Evolutionary conservation across 768 basidiomycete species (phyloP), one percentile per base, ranked within the genome.

Genomic region (Scleroderma bovista): DNA sequence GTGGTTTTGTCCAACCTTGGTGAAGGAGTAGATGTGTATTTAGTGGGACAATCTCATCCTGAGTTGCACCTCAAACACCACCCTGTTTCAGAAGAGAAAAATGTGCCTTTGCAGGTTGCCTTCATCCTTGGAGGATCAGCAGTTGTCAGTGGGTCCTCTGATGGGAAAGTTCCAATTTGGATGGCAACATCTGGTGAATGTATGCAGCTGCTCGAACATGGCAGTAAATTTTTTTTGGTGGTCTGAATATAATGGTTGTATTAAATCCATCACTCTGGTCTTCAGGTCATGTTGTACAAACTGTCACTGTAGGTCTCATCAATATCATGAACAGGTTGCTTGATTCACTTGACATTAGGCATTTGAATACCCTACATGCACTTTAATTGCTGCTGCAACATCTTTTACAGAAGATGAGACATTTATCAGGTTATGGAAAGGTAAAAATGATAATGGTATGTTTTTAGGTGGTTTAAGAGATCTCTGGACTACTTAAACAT

Each of bases 1-100:
- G 33, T 50, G 7, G 26, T 50, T 6, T 13, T 50, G 24, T 50
- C 48, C 8, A 50, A 50, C 38, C 42, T 50, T 2, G 13, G 48
- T 29, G 20, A 43, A 12, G 48, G 48, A 15, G 33, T 36, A 6
- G 42, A 50, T 37, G 11, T 44, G 19, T 50, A 50, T 33, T 11
- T 15, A 32, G 15, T 34, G 4, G 22, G 41, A 13, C 5, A 17
- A 13, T 50, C 41, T 34, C 29, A 44, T 29, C 48, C 40, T 11
- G 31, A 20, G 20, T 31, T 29, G 22, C 39, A 13, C 15, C 32
- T 49, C 39, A 49, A 49, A 31, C n/a, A 10, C 17, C 23, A 10
- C 23, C 31, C 48, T 19, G 15, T 9, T 23, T 6, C 31, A 9
- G 9, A 29, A 19, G 23, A 42, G 13, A 41, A 12, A 22, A 40